A percentile compares a stretch with the other conserved stretches of the same genome.
These are phyloP conservation scores for Cytospora mali DNA, from an alignment of 2,329 filamentous ascomycete genomes.

Conservation along the genomic window DNA sequence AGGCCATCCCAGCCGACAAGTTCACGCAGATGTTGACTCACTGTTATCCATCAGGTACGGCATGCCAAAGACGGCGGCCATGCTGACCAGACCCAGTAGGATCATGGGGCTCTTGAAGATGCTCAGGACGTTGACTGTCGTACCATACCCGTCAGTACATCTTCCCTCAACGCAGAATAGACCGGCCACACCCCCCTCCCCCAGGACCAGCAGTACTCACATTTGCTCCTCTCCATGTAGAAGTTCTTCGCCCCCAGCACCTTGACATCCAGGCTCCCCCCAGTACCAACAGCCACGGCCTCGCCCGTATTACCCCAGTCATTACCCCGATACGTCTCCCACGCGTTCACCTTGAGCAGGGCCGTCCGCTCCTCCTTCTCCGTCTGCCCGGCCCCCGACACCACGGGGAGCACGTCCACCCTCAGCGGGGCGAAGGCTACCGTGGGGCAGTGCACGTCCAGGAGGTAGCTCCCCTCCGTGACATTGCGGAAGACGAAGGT, in stretches of 20 bases:
- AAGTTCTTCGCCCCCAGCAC: slow-evolving; percentile 69
- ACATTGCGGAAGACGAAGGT: slow-evolving; percentile 78
- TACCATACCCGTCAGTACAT: background rate
- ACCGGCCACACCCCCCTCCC: background rate
- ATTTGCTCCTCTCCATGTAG: slow-evolving; percentile 74
- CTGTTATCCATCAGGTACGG: slow-evolving; percentile 95
- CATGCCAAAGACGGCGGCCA: slow-evolving; percentile 87
- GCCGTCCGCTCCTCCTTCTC: slow-evolving; percentile 35
- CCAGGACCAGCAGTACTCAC: slow-evolving; percentile 53
- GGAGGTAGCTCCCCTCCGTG: slow-evolving; percentile 73
- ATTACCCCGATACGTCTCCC: slow-evolving; percentile 87
- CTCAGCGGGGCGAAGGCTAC: slow-evolving; percentile 78
- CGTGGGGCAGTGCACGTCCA: slow-evolving; percentile 75
- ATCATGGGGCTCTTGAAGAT: slow-evolving; percentile 97
- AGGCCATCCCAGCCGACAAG: background rate
- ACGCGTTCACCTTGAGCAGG: slow-evolving; percentile 59
- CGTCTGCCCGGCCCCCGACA: slow-evolving; percentile 39
- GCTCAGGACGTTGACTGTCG: slow-evolving; percentile 72
- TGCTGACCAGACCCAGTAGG: slow-evolving; percentile 80
- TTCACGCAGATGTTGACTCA: slow-evolving; percentile 55
- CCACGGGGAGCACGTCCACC: slow-evolving; percentile 65
- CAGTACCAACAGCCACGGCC: slow-evolving; percentile 46
- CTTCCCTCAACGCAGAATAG: background rate
- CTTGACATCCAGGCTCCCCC: slow-evolving; percentile 61
- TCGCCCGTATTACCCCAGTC: slow-evolving; percentile 88